Evolutionary conservation across 306 rosid species (phyloP).

Genomic region (Potentilla sterilis): DNA sequence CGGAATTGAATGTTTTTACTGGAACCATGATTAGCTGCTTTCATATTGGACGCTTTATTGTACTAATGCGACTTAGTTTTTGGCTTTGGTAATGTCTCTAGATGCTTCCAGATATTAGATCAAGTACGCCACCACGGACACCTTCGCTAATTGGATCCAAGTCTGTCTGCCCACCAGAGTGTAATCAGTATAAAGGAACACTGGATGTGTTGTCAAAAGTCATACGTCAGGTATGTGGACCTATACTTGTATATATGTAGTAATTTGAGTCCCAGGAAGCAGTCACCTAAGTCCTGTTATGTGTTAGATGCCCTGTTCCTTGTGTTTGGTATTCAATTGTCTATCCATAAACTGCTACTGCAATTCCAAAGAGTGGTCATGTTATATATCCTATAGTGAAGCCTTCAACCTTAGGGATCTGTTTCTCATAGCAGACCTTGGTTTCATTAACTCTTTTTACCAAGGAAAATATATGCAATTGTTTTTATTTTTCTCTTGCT

Average conservation of each 20-base stretch:
- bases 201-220: constrained; percentile 75
- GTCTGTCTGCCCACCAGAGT: constrained; percentile 41
- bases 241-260: not conserved
- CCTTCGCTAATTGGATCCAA: constrained; percentile 39
- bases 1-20: not conserved
- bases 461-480: not conserved
- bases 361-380: not conserved
- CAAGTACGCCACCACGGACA: constrained; percentile 22
- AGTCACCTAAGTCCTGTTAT: not conserved
- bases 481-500: not conserved
- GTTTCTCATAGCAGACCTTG: not conserved
- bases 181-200: constrained; percentile 69
- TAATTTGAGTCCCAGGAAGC: not conserved
- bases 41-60: not conserved
- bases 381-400: not conserved
- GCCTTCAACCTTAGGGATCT: not conserved
- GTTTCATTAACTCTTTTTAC: not conserved
- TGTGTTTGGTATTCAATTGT: not conserved
- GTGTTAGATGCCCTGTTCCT: not conserved
- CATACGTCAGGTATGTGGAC: constrained; percentile 66
- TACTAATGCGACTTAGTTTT: constrained; percentile 10
- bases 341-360: not conserved
- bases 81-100: constrained; percentile 28
- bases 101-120: constrained; percentile 47
- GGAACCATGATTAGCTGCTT: not conserved